A percentile compares a stretch with the other conserved stretches of the same genome.
Evolutionary conservation across 2,329 filamentous ascomycete species (phyloP).

Genomic region (Onygenales sp.): DNA sequence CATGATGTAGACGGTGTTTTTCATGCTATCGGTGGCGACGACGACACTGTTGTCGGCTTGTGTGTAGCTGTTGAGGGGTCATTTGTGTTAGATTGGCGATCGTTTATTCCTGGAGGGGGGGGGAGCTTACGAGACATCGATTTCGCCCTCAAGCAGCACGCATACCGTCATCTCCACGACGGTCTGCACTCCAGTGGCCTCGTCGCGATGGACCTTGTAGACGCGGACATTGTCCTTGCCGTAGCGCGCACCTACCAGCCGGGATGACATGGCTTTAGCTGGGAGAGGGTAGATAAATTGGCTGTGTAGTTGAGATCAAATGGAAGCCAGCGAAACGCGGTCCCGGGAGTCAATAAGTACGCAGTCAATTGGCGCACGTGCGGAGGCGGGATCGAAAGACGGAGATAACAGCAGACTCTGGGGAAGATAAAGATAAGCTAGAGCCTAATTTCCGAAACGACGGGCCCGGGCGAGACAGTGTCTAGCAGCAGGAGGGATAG

Average conservation of each 20-base stretch:
- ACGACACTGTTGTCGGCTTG: slow-evolving; percentile 87
- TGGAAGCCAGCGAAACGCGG: too few species aligned
- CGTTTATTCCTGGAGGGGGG: not conserved
- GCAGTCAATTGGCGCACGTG: too few species aligned
- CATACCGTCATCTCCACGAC: slow-evolving; percentile 94
- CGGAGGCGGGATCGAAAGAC: too few species aligned
- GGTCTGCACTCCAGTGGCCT: slow-evolving; percentile 65
- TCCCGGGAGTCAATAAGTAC: too few species aligned
- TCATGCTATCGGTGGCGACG: slow-evolving; percentile 95
- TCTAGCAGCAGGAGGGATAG: too few species aligned
- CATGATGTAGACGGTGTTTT: slow-evolving; percentile 92
- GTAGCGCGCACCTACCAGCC: slow-evolving; percentile 38
- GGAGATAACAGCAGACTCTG: too few species aligned
- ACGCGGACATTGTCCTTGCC: slow-evolving; percentile 93
- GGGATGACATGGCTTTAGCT: slow-evolving; percentile 7
- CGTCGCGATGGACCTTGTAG: slow-evolving; percentile 83
- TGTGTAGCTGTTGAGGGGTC: slow-evolving; percentile 59
- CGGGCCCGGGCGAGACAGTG: too few species aligned
- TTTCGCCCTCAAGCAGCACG: slow-evolving; percentile 85
- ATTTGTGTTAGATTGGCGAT: not conserved
- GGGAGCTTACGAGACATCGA: slow-evolving; percentile 61
- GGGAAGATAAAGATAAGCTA: too few species aligned
- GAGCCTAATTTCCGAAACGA: too few species aligned
- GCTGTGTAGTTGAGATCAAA: too few species aligned
- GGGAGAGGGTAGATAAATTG: not conserved